Conservation (phyloP, 108 stramenopile species). For the Schizochytrium sp. region DNA sequence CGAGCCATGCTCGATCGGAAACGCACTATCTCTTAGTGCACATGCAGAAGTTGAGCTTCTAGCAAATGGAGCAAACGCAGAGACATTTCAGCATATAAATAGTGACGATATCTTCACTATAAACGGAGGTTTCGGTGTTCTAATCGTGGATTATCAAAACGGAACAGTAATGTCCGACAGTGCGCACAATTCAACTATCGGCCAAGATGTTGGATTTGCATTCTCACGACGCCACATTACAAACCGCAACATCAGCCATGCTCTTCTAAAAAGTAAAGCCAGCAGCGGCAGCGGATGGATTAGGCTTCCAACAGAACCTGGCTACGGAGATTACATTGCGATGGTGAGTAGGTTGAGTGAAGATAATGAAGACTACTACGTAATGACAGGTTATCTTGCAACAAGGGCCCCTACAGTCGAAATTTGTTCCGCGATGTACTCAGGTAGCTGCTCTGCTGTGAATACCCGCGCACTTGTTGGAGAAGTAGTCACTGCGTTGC, state of each 20-base stretch:
- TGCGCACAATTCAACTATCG: not conserved
- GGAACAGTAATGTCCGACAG: not conserved
- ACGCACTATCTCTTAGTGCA: not conserved
- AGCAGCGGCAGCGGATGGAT: not conserved
- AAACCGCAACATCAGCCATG: not conserved
- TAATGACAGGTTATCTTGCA: not conserved
- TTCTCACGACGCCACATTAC: not conserved
- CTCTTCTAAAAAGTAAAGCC: not conserved
- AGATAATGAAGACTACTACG: not conserved
- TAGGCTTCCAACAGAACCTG: not conserved
- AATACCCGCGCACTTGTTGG: not conserved
- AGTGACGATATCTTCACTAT: not conserved
- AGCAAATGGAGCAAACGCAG: not conserved
- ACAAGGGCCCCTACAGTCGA: not conserved
- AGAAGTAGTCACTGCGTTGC: not conserved
- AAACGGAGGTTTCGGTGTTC: not conserved
- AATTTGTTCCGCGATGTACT: not conserved
- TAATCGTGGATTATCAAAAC: not conserved
- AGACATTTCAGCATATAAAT: not conserved
- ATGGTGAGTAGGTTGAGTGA: not conserved
- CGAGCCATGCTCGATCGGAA: slow-evolving; percentile 24
- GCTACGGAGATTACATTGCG: not conserved
- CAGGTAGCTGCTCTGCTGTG: not conserved
- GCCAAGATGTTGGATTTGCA: not conserved
- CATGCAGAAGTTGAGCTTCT: slow-evolving; percentile 11